Evolutionary conservation across 306 rosid species (phyloP).

Genomic region (Glycyrrhiza uralensis): DNA sequence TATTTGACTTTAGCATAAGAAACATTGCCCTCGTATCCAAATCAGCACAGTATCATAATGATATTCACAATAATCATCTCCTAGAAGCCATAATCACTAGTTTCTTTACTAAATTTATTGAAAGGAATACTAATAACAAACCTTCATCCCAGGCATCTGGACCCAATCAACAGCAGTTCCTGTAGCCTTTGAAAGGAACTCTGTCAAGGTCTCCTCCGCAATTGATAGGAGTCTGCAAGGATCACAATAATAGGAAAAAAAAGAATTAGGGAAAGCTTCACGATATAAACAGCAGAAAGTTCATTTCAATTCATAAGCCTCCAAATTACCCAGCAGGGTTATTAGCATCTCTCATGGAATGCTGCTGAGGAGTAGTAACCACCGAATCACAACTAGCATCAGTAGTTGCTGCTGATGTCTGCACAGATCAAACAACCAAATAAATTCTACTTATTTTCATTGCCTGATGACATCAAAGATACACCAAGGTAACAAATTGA

Average conservation of each 20-base stretch:
- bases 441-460: neutral
- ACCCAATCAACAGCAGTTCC: slow-evolving; percentile 99
- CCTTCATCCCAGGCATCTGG: slow-evolving; percentile 99
- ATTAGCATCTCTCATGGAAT: slow-evolving; percentile 77
- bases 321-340: slow-evolving; percentile 94
- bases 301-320: neutral
- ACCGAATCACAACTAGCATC: slow-evolving; percentile 95
- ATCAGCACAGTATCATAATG: slow-evolving; percentile 1
- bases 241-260: neutral
- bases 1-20: neutral
- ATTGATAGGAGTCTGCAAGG: slow-evolving; percentile 88
- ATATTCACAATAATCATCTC: neutral
- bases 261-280: neutral
- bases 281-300: slow-evolving; percentile 6
- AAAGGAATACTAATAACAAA: slow-evolving; percentile 19
- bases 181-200: slow-evolving; percentile 99
- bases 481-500: no score
- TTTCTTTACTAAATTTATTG: neutral
- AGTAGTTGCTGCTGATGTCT: slow-evolving; percentile 78
- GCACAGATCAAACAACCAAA: slow-evolving; percentile 20
- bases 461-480: neutral
- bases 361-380: slow-evolving; percentile 85
- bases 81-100: neutral
- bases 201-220: slow-evolving; percentile 99
- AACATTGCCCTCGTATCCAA: neutral